Conservation (phyloP, 2,329 filamentous ascomycete species). For the Colletotrichum plurivorum region DNA sequence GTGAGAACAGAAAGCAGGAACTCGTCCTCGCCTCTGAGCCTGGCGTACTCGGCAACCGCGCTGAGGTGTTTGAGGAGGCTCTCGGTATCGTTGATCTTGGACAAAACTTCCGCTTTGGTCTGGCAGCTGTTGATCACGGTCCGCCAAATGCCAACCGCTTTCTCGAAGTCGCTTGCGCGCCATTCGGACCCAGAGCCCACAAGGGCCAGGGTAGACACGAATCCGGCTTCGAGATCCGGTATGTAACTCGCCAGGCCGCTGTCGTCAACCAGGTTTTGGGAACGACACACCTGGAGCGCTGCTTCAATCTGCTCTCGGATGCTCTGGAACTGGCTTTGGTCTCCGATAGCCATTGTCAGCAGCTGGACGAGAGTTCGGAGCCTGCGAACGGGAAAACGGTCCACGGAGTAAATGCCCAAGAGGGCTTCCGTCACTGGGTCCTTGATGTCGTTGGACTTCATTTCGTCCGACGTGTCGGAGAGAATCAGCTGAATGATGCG, state of each 20-base stretch:
- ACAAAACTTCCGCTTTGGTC: slow-evolving; percentile 57
- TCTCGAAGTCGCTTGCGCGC: slow-evolving; percentile 49
- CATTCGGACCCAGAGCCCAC: slow-evolving; percentile 51
- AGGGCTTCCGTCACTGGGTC: slow-evolving; percentile 63
- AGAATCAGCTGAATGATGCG: slow-evolving; percentile 69
- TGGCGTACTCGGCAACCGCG: slow-evolving; percentile 65
- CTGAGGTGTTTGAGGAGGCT: slow-evolving; percentile 65
- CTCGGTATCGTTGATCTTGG: slow-evolving; percentile 64
- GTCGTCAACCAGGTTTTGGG: slow-evolving; percentile 61
- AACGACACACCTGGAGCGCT: slow-evolving; percentile 52
- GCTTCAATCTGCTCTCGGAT: slow-evolving; percentile 58
- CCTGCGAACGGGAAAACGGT: slow-evolving; percentile 66
- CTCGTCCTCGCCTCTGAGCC: slow-evolving; percentile 63
- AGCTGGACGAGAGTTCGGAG: slow-evolving; percentile 66
- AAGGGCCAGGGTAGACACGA: slow-evolving; percentile 61
- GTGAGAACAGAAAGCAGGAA: slow-evolving; percentile 63
- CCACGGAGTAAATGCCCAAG: slow-evolving; percentile 63
- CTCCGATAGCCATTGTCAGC: slow-evolving; percentile 63
- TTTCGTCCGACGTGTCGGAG: slow-evolving; percentile 50
- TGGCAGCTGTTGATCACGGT: slow-evolving; percentile 55
- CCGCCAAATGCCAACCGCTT: slow-evolving; percentile 61
- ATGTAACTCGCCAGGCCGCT: slow-evolving; percentile 58
- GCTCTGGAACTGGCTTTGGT: slow-evolving; percentile 54
- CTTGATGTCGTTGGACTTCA: slow-evolving; percentile 50
- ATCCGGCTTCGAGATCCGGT: slow-evolving; percentile 63